phyloP scores from a whole-genome alignment of 305 asterid species.

The Salvia sclarea region DNA sequence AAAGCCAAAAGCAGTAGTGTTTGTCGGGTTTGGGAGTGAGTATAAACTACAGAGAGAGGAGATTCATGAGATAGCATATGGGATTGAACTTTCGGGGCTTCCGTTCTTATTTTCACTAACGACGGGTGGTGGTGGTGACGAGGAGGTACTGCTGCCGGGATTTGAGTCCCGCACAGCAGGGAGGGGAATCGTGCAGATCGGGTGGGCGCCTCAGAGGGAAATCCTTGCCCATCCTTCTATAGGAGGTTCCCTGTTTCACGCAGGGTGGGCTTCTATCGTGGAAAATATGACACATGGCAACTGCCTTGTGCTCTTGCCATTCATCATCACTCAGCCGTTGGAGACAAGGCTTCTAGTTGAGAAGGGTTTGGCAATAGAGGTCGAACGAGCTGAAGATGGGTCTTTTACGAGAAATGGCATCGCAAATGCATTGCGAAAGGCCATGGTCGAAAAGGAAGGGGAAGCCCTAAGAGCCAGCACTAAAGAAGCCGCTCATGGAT shows the following conservation, averaged over 20 bases:
- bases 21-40: constrained; percentile 13
- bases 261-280: constrained; percentile 38
- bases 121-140: not conserved
- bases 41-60: not conserved
- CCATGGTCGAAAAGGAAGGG: constrained; percentile 33
- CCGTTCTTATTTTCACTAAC: not conserved
- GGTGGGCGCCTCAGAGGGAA: constrained; percentile 49
- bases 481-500: constrained; percentile 21
- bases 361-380: constrained; percentile 43
- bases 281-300: constrained; percentile 36
- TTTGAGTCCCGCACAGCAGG: constrained; percentile 5
- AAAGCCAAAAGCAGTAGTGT: not conserved
- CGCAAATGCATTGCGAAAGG: constrained; percentile 32
- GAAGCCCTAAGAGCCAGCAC: constrained; percentile 25
- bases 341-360: constrained; percentile 39
- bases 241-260: constrained; percentile 39
- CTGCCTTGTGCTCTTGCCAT: constrained; percentile 36
- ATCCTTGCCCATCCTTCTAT: constrained; percentile 40
- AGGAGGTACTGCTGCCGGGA: not conserved
- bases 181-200: constrained; percentile 38
- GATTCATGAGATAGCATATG: constrained; percentile 4
- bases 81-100: constrained; percentile 3
- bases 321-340: constrained; percentile 39
- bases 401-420: constrained; percentile 33
- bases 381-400: constrained; percentile 43